Percentiles rank a stretch among this genome's conserved stretches.
Evolutionary conservation across 2,329 filamentous ascomycete species (phyloP).

Genomic region (Cucurbitaria berberidis): DNA sequence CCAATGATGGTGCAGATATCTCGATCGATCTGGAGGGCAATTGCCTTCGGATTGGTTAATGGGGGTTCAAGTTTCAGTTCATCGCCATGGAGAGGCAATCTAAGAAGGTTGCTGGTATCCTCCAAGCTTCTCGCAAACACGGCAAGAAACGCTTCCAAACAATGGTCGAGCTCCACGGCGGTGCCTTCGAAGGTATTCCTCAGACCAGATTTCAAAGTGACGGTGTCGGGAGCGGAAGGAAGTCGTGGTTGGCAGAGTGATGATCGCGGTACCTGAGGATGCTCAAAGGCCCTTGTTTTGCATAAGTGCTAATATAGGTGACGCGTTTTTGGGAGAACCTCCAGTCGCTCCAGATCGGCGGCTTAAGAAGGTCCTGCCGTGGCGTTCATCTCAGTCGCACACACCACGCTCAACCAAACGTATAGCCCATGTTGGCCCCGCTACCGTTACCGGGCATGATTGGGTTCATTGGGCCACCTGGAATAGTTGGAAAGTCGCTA

Average conservation of each 20-base stretch:
- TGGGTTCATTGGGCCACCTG: slow-evolving; percentile 24
- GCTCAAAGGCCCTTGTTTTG: not conserved
- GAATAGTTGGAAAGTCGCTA: slow-evolving; percentile 33
- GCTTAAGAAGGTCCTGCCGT: not conserved
- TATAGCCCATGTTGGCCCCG: slow-evolving; percentile 32
- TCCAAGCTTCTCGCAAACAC: slow-evolving; percentile 50
- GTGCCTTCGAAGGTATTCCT: slow-evolving; percentile 8
- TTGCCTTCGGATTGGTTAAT: slow-evolving; percentile 25
- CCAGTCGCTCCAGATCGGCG: not conserved
- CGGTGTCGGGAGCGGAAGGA: not conserved
- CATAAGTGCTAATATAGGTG: not conserved
- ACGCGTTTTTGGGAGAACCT: not conserved
- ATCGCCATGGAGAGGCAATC: slow-evolving; percentile 51
- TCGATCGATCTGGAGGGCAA: slow-evolving; percentile 40
- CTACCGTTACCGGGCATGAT: slow-evolving; percentile 26
- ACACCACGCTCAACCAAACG: slow-evolving; percentile 26
- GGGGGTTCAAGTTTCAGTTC: slow-evolving; percentile 45
- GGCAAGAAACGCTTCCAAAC: slow-evolving; percentile 25
- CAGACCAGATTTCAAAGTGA: not conserved
- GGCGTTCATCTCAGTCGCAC: not conserved
- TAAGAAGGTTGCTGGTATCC: slow-evolving; percentile 47
- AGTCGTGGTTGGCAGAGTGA: slow-evolving; percentile 3
- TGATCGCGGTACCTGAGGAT: not conserved
- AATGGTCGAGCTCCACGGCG: slow-evolving; percentile 2
- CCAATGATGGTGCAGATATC: slow-evolving; percentile 45